phyloP scores from a whole-genome alignment of 441 rosid genomes.

The Daphne laureola region DNA sequence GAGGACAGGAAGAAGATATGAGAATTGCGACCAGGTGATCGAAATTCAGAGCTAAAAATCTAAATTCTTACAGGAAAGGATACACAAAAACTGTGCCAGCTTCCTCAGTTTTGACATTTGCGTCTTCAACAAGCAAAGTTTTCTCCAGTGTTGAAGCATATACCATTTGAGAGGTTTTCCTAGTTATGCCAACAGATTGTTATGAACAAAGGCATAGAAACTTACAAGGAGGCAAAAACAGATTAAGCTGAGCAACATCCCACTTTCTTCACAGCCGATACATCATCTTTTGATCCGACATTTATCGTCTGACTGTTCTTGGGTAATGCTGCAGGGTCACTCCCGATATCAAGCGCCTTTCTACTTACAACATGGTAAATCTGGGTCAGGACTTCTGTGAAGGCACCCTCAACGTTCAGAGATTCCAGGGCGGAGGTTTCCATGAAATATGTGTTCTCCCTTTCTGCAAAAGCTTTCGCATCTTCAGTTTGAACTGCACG shows the following conservation, averaged over 20 bases:
- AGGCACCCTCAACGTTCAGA: slow-evolving; percentile 21
- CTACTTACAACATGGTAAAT: slow-evolving; percentile 20
- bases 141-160: too few species aligned
- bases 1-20: too few species aligned
- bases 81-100: too few species aligned
- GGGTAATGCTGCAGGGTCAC: slow-evolving; percentile 19
- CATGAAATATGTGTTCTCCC: slow-evolving; percentile 19
- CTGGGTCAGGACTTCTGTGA: slow-evolving; percentile 21
- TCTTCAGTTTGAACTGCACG: slow-evolving; percentile 22
- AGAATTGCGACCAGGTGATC: too few species aligned
- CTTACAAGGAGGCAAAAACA: too few species aligned
- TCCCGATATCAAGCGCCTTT: slow-evolving; percentile 20
- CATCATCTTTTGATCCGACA: slow-evolving; percentile 19
- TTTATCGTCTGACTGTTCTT: slow-evolving; percentile 18
- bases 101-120: too few species aligned
- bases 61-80: too few species aligned
- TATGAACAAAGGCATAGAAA: too few species aligned
- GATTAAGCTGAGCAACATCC: slow-evolving; percentile 16
- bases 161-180: too few species aligned
- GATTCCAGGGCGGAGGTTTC: slow-evolving; percentile 25
- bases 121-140: too few species aligned
- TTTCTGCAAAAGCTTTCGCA: slow-evolving; percentile 18
- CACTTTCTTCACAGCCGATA: slow-evolving; percentile 18
- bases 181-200: too few species aligned
- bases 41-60: too few species aligned